Percentiles rank a stretch among this genome's conserved stretches.
Evolutionary conservation across 1,284 basidiomycete species (phyloP).

Genomic region (Cryptococcus sp.): DNA sequence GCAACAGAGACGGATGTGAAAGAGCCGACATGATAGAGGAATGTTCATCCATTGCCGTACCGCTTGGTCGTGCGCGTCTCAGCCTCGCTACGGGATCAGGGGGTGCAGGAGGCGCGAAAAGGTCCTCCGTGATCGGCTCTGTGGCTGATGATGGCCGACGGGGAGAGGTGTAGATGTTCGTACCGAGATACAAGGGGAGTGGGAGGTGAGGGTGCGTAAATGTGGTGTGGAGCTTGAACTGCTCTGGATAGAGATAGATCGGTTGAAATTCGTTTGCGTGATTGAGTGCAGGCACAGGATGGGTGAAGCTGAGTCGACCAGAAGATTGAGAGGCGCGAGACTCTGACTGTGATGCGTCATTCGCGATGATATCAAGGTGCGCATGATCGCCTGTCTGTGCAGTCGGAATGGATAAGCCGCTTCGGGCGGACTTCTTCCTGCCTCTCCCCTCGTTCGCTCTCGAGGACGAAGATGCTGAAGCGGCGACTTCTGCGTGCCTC

Average conservation of each 20-base stretch:
- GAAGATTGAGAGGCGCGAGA: constrained; percentile 4
- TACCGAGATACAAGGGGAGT: constrained; percentile 35
- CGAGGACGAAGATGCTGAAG: not conserved
- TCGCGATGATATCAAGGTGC: not conserved
- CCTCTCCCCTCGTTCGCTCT: constrained; percentile 1
- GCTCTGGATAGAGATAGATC: constrained; percentile 27
- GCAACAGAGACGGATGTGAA: constrained; percentile 1
- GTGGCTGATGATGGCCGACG: constrained; percentile 2
- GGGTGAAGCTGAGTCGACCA: constrained; percentile 13
- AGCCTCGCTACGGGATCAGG: constrained; percentile 2
- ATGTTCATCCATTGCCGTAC: constrained; percentile 12
- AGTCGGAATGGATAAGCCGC: no score
- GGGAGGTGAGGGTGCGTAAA: constrained; percentile 40
- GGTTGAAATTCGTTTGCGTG: constrained; percentile 23
- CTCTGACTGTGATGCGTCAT: not conserved
- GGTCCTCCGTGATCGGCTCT: not conserved
- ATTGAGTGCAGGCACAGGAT: constrained; percentile 12
- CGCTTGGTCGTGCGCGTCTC: not conserved
- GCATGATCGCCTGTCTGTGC: not conserved
- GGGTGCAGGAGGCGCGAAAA: constrained; percentile 5
- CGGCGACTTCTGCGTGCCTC: not conserved
- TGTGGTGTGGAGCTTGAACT: constrained; percentile 31
- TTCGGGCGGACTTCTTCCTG: constrained; percentile 1
- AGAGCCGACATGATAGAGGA: constrained; percentile 8
- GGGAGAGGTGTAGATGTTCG: constrained; percentile 21